A percentile compares a stretch with the other conserved stretches of the same genome.
phyloP scores from a whole-genome alignment of 2,329 filamentous ascomycete genomes.

The Scedosporium apiospermum region DNA sequence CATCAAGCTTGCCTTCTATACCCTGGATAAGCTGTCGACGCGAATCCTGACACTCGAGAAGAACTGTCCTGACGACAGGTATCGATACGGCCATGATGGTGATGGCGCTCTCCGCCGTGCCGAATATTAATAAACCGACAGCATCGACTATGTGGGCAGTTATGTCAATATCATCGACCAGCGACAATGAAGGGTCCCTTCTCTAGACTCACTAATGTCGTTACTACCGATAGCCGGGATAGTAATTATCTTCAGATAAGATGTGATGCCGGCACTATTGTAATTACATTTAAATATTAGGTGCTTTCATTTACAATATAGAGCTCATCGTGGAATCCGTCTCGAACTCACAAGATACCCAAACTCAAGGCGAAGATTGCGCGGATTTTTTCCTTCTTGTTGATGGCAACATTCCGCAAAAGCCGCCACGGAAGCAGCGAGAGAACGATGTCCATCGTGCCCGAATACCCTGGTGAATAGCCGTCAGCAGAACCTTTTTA shows the following conservation, averaged over 20 bases:
- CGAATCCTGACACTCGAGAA: conserved; percentile 3
- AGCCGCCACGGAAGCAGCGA: conserved; percentile 30
- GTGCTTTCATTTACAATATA: neutral
- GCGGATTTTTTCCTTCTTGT: conserved; percentile 27
- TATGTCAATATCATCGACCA: conserved; percentile 4
- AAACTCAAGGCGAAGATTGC: conserved; percentile 32
- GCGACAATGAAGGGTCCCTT: neutral
- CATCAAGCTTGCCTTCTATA: no score
- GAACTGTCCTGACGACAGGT: conserved; percentile 19
- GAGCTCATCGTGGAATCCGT: neutral
- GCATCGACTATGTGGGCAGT: conserved; percentile 9
- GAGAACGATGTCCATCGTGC: conserved; percentile 26
- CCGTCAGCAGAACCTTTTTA: neutral
- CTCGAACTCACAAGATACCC: conserved; percentile 25
- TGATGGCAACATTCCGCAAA: conserved; percentile 28
- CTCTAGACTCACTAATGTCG: neutral
- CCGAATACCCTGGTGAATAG: conserved; percentile 19
- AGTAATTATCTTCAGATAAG: conserved; percentile 17
- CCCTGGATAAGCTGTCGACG: no score
- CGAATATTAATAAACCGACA: conserved; percentile 12
- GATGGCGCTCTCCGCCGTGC: conserved; percentile 12
- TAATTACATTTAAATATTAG: conserved; percentile 13
- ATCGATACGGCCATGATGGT: conserved; percentile 17
- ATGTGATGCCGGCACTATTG: conserved; percentile 18
- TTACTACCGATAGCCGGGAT: neutral